Conservation (phyloP, 108 stramenopile genomes). For the Fistulifera pelliculosa region DNA sequence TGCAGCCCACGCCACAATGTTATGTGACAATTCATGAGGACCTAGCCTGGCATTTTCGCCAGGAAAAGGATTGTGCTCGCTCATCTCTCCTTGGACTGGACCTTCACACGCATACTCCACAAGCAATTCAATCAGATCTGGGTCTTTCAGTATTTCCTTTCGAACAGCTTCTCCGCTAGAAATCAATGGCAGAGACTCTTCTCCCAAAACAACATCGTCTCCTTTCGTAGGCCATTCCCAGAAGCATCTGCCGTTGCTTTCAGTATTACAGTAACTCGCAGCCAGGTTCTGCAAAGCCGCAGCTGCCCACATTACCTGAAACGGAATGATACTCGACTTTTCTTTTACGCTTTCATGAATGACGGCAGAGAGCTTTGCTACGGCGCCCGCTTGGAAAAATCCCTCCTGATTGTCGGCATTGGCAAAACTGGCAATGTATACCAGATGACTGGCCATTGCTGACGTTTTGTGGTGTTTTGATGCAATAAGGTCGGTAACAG, state of each 20-base stretch:
- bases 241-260: constrained; percentile 13
- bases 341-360: background rate
- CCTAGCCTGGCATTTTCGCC: constrained; percentile 2
- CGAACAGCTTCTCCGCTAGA: constrained; percentile 4
- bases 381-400: constrained; percentile 12
- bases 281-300: constrained; percentile 26
- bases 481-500: constrained; percentile 2
- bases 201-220: background rate
- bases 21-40: constrained; percentile 2
- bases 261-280: constrained; percentile 20
- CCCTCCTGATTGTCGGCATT: constrained; percentile 10
- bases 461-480: background rate
- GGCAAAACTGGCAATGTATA: constrained; percentile 11
- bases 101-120: constrained; percentile 6
- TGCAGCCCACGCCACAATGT: constrained; percentile 12
- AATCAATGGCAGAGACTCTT: background rate
- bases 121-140: constrained; percentile 5
- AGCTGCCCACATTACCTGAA: constrained; percentile 22
- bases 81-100: constrained; percentile 5
- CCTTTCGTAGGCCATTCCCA: constrained; percentile 17
- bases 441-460: constrained; percentile 7
- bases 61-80: background rate
- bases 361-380: constrained; percentile 2
- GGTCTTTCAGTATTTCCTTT: constrained; percentile 4
- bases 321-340: background rate